A percentile compares a stretch with the other conserved stretches of the same genome.
Evolutionary conservation across 305 asterid species (phyloP).

Genomic region (Solanum hybrid): DNA sequence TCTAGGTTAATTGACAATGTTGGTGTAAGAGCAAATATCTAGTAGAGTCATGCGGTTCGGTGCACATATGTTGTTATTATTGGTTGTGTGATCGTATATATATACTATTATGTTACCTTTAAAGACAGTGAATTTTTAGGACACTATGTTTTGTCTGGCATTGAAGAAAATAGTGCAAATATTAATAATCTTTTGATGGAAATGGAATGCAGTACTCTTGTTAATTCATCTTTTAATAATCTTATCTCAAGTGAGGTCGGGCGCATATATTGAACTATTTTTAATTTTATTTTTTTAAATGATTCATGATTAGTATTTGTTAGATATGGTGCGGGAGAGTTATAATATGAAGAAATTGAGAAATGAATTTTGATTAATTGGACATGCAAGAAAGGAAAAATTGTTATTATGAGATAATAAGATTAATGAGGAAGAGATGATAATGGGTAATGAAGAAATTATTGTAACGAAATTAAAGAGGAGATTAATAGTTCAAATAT

Average conservation of each 20-base stretch:
- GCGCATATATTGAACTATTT: neutral
- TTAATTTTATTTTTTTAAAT: too few relatives aligned
- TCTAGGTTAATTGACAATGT: too few relatives aligned
- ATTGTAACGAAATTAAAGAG: neutral
- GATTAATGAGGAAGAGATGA: neutral
- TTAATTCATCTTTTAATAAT: neutral
- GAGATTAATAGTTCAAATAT: slow-evolving; percentile 16
- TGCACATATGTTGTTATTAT: too few relatives aligned
- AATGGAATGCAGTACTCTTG: slow-evolving; percentile 10
- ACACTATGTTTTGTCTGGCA: neutral
- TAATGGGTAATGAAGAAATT: neutral
- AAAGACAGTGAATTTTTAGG: slow-evolving; percentile 12
- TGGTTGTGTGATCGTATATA: neutral
- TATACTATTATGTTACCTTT: neutral
- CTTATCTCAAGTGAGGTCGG: slow-evolving; percentile 26
- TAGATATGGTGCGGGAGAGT: slow-evolving; percentile 18
- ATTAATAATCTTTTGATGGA: slow-evolving; percentile 24
- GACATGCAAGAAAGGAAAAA: neutral
- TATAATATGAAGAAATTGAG: slow-evolving; percentile 7
- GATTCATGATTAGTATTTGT: too few relatives aligned
- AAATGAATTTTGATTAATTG: neutral
- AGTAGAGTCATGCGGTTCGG: too few relatives aligned
- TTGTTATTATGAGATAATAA: neutral
- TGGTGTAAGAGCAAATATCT: too few relatives aligned
- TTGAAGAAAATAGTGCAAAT: slow-evolving; percentile 16